A percentile compares a stretch with the other conserved stretches of the same genome.
phyloP scores from a whole-genome alignment of 805 yeast species.

The Zygoascus biomembranicola region DNA sequence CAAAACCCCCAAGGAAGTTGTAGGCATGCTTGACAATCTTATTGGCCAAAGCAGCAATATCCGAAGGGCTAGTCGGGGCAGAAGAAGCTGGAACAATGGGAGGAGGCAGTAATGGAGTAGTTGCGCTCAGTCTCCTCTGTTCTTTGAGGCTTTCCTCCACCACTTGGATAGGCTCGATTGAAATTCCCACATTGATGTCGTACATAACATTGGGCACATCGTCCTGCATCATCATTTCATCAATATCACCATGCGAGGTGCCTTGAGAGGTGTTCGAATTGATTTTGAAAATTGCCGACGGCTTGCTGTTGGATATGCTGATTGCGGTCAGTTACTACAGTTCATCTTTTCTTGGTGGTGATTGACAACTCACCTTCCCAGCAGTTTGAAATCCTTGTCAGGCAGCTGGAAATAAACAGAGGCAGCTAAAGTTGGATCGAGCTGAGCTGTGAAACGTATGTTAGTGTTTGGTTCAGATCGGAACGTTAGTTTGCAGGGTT shows the following conservation, averaged over 20 bases:
- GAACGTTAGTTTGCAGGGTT: conserved; percentile 6
- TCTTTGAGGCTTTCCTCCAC: conserved; percentile 53
- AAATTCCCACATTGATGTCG: conserved; percentile 63
- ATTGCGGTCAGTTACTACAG: not conserved
- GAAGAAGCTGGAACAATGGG: conserved; percentile 14
- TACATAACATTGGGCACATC: conserved; percentile 32
- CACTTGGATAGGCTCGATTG: conserved; percentile 67
- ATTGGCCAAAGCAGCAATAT: conserved; percentile 62
- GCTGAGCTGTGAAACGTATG: conserved; percentile 14
- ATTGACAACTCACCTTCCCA: conserved; percentile 52
- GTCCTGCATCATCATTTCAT: conserved; percentile 51
- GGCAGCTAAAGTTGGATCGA: conserved; percentile 68
- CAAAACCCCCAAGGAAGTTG: conserved; percentile 81
- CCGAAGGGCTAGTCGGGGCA: conserved; percentile 32
- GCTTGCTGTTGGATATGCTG: conserved; percentile 45
- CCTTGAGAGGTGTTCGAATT: conserved; percentile 33
- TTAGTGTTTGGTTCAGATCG: not conserved
- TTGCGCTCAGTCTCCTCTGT: conserved; percentile 16
- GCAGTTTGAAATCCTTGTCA: conserved; percentile 33
- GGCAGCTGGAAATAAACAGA: conserved; percentile 84
- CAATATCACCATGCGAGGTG: conserved; percentile 32
- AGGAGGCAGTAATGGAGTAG: conserved; percentile 12
- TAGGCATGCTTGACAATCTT: conserved; percentile 89
- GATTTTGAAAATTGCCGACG: conserved; percentile 84
- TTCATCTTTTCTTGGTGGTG: not conserved